Conservation (phyloP, 2,329 filamentous ascomycete species). For the Fusarium ambrosium region DNA sequence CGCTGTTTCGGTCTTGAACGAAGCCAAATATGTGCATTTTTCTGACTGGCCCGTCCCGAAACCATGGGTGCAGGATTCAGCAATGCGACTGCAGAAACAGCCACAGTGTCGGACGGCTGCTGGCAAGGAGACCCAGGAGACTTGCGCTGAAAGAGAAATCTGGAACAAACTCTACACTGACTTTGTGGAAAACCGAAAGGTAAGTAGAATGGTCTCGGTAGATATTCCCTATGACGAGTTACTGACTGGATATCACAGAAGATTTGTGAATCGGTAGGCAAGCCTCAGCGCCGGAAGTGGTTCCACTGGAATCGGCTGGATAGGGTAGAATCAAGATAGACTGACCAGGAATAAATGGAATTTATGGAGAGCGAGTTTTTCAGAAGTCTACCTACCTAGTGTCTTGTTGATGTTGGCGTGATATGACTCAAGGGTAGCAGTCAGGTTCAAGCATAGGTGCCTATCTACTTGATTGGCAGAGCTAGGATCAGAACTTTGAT, state of each 20-base stretch:
- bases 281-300: constrained; percentile 12
- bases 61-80: constrained; percentile 54
- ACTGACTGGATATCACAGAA: constrained; percentile 12
- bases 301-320: constrained; percentile 21
- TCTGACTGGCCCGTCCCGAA: constrained; percentile 80
- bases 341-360: background rate
- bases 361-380: background rate
- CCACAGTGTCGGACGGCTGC: constrained; percentile 8
- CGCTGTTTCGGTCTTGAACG: constrained; percentile 63
- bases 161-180: constrained; percentile 38
- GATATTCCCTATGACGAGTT: background rate
- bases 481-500: no score
- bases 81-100: constrained; percentile 1
- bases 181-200: constrained; percentile 28
- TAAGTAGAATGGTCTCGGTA: background rate
- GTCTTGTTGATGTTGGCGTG: no score
- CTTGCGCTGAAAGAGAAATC: constrained; percentile 25
- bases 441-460: no score
- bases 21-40: constrained; percentile 78
- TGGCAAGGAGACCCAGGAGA: constrained; percentile 1
- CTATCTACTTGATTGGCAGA: no score
- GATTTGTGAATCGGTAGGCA: constrained; percentile 19
- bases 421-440: no score
- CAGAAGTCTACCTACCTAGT: no score
- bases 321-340: background rate